These are phyloP conservation scores for Capsicum baccatum DNA, from an alignment of 257 asterid genomes.

Conservation along the genomic window DNA sequence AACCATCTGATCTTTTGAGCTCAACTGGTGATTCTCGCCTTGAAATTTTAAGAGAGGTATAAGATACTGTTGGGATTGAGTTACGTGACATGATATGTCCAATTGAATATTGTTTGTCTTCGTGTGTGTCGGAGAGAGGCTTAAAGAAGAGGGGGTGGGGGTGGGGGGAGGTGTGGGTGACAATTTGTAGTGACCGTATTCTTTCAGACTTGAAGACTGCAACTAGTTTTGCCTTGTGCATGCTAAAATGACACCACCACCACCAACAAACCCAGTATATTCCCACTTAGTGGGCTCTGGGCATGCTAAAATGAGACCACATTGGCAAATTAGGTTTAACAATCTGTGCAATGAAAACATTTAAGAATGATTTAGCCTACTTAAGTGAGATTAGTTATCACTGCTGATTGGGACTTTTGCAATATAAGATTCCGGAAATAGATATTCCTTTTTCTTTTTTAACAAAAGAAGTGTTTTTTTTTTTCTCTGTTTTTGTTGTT, in stretches of 20 bases:
- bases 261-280: too few species aligned
- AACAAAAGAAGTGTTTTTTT: background rate
- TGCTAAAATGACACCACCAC: background rate
- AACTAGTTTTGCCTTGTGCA: background rate
- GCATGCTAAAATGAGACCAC: background rate
- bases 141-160: background rate
- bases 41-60: conserved; percentile 51
- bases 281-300: too few species aligned
- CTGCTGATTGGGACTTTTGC: background rate
- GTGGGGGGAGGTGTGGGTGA: background rate
- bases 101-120: background rate
- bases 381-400: background rate
- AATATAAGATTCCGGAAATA: background rate
- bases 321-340: conserved; percentile 14
- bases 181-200: background rate
- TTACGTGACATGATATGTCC: background rate
- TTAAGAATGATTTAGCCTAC: background rate
- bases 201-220: background rate
- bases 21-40: conserved; percentile 32
- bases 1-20: conserved; percentile 44
- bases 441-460: background rate
- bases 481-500: conserved; percentile 10
- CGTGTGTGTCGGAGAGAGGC: background rate
- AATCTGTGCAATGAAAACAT: background rate
- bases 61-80: conserved; percentile 18